Base-by-base conservation (phyloP, 1,284 basidiomycete species). In the Peniophora sp. region DNA sequence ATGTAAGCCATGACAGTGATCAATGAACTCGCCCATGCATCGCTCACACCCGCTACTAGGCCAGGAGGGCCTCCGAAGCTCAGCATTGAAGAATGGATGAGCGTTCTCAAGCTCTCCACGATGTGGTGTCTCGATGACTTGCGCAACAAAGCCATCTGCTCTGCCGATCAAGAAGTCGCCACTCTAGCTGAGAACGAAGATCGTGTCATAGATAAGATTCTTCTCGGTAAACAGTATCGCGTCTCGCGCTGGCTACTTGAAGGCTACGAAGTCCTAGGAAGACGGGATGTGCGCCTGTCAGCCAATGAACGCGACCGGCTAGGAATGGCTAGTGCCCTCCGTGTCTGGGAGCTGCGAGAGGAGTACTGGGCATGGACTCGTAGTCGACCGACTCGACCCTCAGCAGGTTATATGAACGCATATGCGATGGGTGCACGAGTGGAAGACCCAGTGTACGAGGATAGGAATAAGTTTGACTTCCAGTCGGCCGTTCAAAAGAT, bases 111-210 rank as follows among this genome's bases (percentile, higher is more conserved):
- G 24, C 53, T 54, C 36, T 50, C 53, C 1, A 43, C 38, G 3
- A 54, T 51, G 53, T 54, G 53, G 53, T 20, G 16, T 45, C 51
- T 54, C 36, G 44, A 47, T 3, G 39, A 16, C 17, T 27, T 54
- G 11, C 53, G 50, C 35, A 32, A 6, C 8, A 41, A 17, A n/a
- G 39, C 39, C 5, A 41, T 41, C 39, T 5, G n/a, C 8, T 17
- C 16, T n/a, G 39, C 39, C 8, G 39, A 41, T 8, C 5, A 41
- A 8, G 20, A 17, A 8, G 39, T 41, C 39, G 5, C 39, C 16
- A 8, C n/a, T 5, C 8, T 17, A n/a, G 20, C 39, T 5, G 39
- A 6, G 16, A 16, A 16, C 39, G 16, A 41, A n/a, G 39, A 41
- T 16, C 5, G n/a, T n/a, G n/a, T 16, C n/a, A 22, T 41, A 5